Conservation (phyloP, 495 filamentous ascomycete genomes). For the Aspergillus heteromorphus region DNA sequence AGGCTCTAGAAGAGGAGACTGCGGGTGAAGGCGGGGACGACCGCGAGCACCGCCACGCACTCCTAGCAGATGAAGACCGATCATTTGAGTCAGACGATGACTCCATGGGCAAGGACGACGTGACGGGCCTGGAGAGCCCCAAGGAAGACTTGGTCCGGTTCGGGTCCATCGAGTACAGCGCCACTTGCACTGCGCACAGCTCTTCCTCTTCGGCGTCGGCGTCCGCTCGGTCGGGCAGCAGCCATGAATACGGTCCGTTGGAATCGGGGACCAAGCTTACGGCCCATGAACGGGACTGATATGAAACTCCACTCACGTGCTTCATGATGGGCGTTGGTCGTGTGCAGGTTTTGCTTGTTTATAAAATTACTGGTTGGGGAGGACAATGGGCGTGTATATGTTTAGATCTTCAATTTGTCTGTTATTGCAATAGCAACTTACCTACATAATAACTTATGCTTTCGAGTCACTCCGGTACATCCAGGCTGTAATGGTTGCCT, state of each 20-base stretch:
- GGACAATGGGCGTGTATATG: background rate
- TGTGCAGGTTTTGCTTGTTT: background rate
- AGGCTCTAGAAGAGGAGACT: constrained; percentile 16
- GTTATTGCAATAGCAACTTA: background rate
- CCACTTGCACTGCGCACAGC: constrained; percentile 6
- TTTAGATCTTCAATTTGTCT: background rate
- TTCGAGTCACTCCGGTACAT: background rate
- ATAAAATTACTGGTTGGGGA: background rate
- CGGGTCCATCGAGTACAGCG: constrained; percentile 18
- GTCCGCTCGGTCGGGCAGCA: constrained; percentile 18
- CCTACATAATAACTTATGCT: background rate
- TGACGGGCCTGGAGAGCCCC: constrained; percentile 4
- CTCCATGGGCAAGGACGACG: constrained; percentile 5
- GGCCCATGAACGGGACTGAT: constrained; percentile 4
- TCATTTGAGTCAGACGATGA: constrained; percentile 30
- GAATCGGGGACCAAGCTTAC: constrained; percentile 10
- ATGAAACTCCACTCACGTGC: background rate
- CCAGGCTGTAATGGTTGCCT: background rate
- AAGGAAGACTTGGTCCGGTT: constrained; percentile 19
- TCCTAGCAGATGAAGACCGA: constrained; percentile 31
- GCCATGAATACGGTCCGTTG: constrained; percentile 11
- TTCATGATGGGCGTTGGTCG: background rate
- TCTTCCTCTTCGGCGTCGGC: constrained; percentile 12
- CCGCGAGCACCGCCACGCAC: constrained; percentile 27
- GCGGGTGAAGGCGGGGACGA: constrained; percentile 19